These are phyloP conservation scores for Pleurotus tuoliensis DNA, from an alignment of 768 basidiomycete genomes.

Conservation along the genomic window DNA sequence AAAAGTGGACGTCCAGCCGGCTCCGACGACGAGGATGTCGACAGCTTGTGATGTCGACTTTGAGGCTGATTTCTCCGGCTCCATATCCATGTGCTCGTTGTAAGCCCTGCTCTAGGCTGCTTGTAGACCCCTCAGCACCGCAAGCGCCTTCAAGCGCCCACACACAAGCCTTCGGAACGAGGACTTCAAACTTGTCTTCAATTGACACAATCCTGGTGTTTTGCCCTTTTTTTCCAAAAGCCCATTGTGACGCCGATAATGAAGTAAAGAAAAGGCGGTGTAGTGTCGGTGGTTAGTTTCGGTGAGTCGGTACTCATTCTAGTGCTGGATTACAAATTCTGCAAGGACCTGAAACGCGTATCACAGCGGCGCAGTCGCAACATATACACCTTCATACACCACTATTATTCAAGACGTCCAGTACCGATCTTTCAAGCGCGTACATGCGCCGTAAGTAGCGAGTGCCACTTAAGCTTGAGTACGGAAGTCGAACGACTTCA, in stretches of 20 bases:
- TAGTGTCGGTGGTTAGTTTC: no score
- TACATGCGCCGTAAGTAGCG: background rate
- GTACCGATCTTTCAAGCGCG: background rate
- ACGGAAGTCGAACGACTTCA: background rate
- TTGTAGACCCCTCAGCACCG: no score
- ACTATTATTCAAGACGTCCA: no score
- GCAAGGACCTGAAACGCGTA: background rate
- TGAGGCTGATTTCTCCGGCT: background rate
- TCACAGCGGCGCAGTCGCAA: background rate
- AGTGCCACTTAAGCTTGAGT: background rate
- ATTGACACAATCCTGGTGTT: background rate
- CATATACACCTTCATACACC: no score
- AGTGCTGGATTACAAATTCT: background rate
- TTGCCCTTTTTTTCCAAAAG: background rate
- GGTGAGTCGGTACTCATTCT: no score
- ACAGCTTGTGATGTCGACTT: conserved; percentile 18
- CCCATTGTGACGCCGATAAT: background rate
- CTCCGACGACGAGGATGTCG: conserved; percentile 60
- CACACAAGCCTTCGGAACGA: no score
- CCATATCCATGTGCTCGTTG: background rate
- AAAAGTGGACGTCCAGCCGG: conserved; percentile 65
- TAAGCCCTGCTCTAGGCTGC: no score
- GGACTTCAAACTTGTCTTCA: background rate
- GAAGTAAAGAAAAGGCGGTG: background rate
- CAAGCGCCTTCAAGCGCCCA: no score